These are phyloP conservation scores for Xylariomycetidae sp. DNA, from an alignment of 2,329 filamentous ascomycete species.

Conservation along the genomic window DNA sequence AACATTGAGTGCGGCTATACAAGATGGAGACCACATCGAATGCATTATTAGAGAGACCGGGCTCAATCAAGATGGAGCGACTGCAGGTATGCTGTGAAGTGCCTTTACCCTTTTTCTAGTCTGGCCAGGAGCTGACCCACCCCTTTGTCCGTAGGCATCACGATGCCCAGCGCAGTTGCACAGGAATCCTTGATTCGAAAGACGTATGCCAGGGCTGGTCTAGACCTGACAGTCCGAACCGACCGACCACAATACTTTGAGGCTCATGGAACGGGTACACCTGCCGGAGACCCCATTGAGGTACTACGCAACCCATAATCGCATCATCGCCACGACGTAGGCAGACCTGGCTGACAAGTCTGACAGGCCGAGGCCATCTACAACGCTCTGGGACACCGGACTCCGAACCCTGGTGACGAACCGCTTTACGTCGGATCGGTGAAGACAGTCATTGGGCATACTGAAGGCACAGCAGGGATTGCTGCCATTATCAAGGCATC, in stretches of 20 bases:
- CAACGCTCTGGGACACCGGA: background rate
- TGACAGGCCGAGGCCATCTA: constrained; percentile 3
- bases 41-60: constrained; percentile 28
- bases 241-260: constrained; percentile 6
- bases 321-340: no score
- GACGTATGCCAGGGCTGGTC: no score
- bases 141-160: no score
- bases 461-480: constrained; percentile 5
- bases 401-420: background rate
- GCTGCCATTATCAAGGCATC: constrained; percentile 3
- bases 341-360: no score
- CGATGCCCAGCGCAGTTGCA: no score
- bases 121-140: no score
- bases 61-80: constrained; percentile 15
- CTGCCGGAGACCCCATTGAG: constrained; percentile 4
- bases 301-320: no score
- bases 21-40: constrained; percentile 18
- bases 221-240: background rate
- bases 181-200: constrained; percentile 11
- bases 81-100: constrained; percentile 10
- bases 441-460: constrained; percentile 6
- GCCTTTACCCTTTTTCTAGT: no score
- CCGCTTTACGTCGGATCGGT: constrained; percentile 3
- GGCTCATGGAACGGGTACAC: constrained; percentile 5
- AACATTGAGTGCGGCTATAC: constrained; percentile 32